These are phyloP conservation scores for Nemania sp. DNA, from an alignment of 2,329 filamentous ascomycete genomes.

Conservation along the genomic window DNA sequence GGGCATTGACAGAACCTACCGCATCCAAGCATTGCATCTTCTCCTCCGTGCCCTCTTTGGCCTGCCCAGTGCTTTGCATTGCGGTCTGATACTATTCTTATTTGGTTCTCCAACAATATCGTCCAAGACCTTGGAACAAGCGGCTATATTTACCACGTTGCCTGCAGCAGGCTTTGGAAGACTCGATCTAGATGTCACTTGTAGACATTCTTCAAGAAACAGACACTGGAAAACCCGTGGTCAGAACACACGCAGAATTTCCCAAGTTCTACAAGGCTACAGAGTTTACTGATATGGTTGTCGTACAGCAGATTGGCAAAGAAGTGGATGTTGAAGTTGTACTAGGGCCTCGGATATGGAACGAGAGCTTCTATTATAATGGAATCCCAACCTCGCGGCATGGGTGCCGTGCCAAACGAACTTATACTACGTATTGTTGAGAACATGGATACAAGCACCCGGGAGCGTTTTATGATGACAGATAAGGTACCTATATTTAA, in stretches of 20 bases:
- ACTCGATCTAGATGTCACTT: not conserved
- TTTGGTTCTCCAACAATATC: no score
- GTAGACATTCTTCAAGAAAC: not conserved
- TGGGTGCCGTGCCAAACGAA: slow-evolving; percentile 24
- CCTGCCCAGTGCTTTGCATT: not conserved
- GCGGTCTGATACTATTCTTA: not conserved
- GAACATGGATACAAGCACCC: slow-evolving; percentile 29
- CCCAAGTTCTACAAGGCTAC: no score
- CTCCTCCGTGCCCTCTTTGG: not conserved
- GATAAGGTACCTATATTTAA: slow-evolving; percentile 32
- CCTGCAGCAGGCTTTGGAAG: not conserved
- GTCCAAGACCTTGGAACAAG: not conserved
- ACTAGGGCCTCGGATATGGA: not conserved
- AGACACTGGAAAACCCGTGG: not conserved
- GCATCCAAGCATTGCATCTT: not conserved
- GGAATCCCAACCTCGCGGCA: not conserved
- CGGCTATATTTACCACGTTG: not conserved
- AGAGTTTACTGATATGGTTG: not conserved
- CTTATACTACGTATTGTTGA: slow-evolving; percentile 32
- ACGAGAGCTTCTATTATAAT: not conserved
- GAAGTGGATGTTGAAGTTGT: not conserved
- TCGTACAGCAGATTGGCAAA: not conserved
- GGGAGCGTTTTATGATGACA: slow-evolving; percentile 26
- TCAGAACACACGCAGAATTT: not conserved
- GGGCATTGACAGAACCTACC: not conserved